A percentile compares a stretch with the other conserved stretches of the same genome.
phyloP scores from a whole-genome alignment of 331 rosid species.

The Rhamnella rubrinervis region DNA sequence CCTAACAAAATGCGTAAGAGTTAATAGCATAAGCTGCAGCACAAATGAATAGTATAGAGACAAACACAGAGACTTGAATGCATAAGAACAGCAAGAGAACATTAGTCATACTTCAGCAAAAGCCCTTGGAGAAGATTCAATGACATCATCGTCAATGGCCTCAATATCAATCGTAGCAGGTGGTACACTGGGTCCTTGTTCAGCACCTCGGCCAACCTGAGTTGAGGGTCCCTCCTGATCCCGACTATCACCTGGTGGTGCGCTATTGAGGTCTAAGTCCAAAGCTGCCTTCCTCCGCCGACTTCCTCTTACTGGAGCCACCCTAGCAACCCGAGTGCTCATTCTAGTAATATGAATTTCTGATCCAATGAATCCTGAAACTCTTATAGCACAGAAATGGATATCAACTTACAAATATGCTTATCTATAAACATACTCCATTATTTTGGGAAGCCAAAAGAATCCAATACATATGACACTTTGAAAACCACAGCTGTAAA shows the following conservation, averaged over 20 bases:
- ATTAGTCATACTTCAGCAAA: conserved; percentile 64
- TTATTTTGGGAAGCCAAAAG: neutral
- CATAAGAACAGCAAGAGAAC: neutral
- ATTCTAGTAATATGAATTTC: conserved; percentile 21
- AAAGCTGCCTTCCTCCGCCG: conserved; percentile 55
- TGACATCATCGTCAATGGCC: conserved; percentile 83
- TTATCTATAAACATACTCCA: neutral
- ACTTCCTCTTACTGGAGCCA: conserved; percentile 36
- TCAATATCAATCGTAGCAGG: conserved; percentile 68
- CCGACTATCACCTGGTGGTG: conserved; percentile 54
- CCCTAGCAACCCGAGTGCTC: conserved; percentile 51
- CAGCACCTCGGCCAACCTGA: conserved; percentile 37
- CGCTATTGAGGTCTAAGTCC: conserved; percentile 69
- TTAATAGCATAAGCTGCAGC: conserved; percentile 7
- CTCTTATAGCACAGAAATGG: neutral
- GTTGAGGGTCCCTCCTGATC: conserved; percentile 64
- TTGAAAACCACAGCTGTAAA: too few species aligned
- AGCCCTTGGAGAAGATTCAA: conserved; percentile 75
- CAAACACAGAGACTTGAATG: neutral
- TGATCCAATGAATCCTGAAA: conserved; percentile 6
- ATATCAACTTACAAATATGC: neutral
- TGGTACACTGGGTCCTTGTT: conserved; percentile 26
- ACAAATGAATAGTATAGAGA: conserved; percentile 5
- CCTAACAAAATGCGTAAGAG: conserved; percentile 42
- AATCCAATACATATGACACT: neutral